Conservation (phyloP, 2,329 filamentous ascomycete genomes). For the Cryphonectria radicalis region DNA sequence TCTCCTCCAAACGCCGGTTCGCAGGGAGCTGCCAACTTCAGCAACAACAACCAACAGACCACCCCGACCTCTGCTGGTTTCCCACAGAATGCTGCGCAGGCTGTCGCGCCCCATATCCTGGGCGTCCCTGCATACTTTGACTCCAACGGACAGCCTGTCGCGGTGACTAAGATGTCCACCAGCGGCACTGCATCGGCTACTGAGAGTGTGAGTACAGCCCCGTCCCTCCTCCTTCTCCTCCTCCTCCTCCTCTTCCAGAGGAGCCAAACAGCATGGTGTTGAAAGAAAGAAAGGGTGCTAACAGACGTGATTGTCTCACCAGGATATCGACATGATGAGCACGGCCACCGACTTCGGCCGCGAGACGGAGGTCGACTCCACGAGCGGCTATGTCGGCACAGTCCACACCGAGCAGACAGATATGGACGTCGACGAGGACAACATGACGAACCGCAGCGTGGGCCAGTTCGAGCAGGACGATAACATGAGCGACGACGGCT, state of each 20-base stretch:
- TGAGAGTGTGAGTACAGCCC: slow-evolving; percentile 63
- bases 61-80: slow-evolving; percentile 55
- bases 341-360: slow-evolving; percentile 65
- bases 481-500: slow-evolving; percentile 84
- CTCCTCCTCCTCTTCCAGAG: not conserved
- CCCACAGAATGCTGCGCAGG: slow-evolving; percentile 34
- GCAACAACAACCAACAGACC: slow-evolving; percentile 49
- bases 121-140: slow-evolving; percentile 75
- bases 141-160: slow-evolving; percentile 69
- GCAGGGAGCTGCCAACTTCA: slow-evolving; percentile 41
- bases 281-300: slow-evolving; percentile 42
- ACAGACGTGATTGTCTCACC: slow-evolving; percentile 37
- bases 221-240: not conserved
- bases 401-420: slow-evolving; percentile 44
- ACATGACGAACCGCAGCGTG: slow-evolving; percentile 49
- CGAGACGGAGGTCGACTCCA: slow-evolving; percentile 44
- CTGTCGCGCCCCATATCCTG: slow-evolving; percentile 41
- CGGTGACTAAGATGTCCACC: slow-evolving; percentile 79
- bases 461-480: slow-evolving; percentile 58
- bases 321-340: slow-evolving; percentile 69
- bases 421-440: slow-evolving; percentile 59
- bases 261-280: not conserved
- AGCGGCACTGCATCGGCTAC: slow-evolving; percentile 91
- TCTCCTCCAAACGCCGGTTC: slow-evolving; percentile 44
- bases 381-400: slow-evolving; percentile 59